Base-by-base conservation (phyloP, 1,284 basidiomycete genomes). In the Rhodotorula sp. region DNA sequence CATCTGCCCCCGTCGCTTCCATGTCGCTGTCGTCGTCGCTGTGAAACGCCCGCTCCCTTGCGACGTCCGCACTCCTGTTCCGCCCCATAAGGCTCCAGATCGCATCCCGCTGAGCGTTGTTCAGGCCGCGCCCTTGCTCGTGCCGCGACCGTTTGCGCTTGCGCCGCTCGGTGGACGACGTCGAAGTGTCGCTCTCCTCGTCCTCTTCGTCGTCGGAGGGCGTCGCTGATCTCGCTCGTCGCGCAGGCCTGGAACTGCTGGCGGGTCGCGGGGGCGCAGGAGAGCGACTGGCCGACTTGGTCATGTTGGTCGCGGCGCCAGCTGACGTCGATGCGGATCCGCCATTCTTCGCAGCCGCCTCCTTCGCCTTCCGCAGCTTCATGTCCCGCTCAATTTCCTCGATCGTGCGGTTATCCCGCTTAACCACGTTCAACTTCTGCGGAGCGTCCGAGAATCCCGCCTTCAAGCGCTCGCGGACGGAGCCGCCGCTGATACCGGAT, bases 381-480 rank as follows among this genome's bases (percentile, higher is more conserved):
- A 76, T 70, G 52, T 77, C 76, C n/a, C 66, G 58, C 69, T 77
- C 77, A 30, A 78, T 72, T 62, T 78, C 77, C 53, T 78, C 77
- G 55, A 78, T 76, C 39, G 77, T 78, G 5, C 77, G 66, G 4
- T 61, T 66, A 55, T 78, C 77, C 15, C 74, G 67, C 64, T 77
- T 76, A 30, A 71, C 68, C 27, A 65, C 70, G 56, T 73, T 71
- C 20, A 78, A 64, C 34, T 65, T 72, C 13, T 68, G 57, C 32
- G 72, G 58, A 4, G 58, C 49, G 1, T 73, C 67, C 34, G 70
- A 61, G 64, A 77, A 76, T 1, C 68, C 56, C 3, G 72, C 66
- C 27, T 70, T 72, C 47, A 74, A 59, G 46, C n/a, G 51, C 19
- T 32, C 36, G 36, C 30, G 55, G n/a, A n/a, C 36, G 24, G 55